Conservation (phyloP, 1,139 yeast genomes). For the Debaryomyces singareniensis region DNA sequence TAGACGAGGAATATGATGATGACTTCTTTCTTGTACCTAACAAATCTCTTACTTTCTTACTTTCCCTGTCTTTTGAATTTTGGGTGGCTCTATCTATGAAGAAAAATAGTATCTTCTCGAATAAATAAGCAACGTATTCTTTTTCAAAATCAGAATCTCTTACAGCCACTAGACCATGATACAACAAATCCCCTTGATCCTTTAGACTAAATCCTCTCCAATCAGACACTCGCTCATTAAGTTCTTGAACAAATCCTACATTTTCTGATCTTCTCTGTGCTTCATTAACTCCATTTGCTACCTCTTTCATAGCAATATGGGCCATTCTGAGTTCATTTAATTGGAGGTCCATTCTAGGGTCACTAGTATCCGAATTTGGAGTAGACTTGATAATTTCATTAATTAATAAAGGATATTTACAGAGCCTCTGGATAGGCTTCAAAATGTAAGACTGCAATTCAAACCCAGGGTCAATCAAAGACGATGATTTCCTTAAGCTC, state of each 20-base stretch:
- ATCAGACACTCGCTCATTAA: slow-evolving; percentile 69
- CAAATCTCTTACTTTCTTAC: slow-evolving; percentile 29
- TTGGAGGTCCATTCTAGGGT: slow-evolving; percentile 38
- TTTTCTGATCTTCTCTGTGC: slow-evolving; percentile 92
- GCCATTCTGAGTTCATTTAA: slow-evolving; percentile 70
- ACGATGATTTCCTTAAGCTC: slow-evolving; percentile 49
- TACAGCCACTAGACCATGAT: slow-evolving; percentile 74
- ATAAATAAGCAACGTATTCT: slow-evolving; percentile 84
- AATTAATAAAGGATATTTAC: slow-evolving; percentile 84
- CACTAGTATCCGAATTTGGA: slow-evolving; percentile 17
- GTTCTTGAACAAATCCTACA: slow-evolving; percentile 59
- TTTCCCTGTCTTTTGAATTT: slow-evolving; percentile 16
- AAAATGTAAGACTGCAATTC: slow-evolving; percentile 85
- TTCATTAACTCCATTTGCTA: slow-evolving; percentile 88
- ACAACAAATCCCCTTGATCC: slow-evolving; percentile 80
- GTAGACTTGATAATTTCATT: slow-evolving; percentile 69
- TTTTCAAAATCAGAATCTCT: slow-evolving; percentile 73
- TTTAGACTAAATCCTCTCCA: slow-evolving; percentile 90
- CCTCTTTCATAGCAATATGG: slow-evolving; percentile 49
- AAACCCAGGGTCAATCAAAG: slow-evolving; percentile 74
- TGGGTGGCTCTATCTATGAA: slow-evolving; percentile 45
- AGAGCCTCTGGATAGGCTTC: slow-evolving; percentile 91
- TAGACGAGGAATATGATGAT: slow-evolving; percentile 24
- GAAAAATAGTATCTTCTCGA: slow-evolving; percentile 80
- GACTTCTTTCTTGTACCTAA: slow-evolving; percentile 40